Evolutionary conservation across 163 green algal genomes (phyloP).

Genomic region (Prototheca wickerhamii): DNA sequence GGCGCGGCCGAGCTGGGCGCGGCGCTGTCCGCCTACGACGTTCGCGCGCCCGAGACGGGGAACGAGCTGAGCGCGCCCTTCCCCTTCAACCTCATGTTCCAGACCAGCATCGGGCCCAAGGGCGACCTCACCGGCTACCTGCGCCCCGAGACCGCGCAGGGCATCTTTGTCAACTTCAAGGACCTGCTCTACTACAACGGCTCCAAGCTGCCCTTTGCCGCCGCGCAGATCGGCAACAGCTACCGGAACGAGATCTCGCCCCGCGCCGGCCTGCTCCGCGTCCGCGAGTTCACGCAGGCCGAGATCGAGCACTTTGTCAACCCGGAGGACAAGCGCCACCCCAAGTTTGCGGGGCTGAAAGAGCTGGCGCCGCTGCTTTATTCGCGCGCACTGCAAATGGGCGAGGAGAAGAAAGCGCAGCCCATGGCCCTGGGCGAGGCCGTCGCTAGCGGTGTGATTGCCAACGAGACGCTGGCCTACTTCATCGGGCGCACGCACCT

Average conservation of each 20-base stretch:
- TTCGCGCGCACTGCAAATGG: conserved; percentile 54
- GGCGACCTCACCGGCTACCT: conserved; percentile 87
- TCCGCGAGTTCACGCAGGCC: conserved; percentile 96
- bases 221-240: conserved; percentile 88
- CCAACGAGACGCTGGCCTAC: conserved; percentile 97
- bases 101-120: conserved; percentile 87
- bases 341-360: conserved; percentile 78
- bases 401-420: conserved; percentile 75
- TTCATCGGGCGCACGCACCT: conserved; percentile 97
- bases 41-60: conserved; percentile 84
- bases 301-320: conserved; percentile 99
- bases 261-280: conserved; percentile 82
- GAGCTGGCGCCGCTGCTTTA: conserved; percentile 84
- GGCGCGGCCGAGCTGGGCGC: conserved; percentile 54
- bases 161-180: conserved; percentile 99
- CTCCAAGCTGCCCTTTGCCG: conserved; percentile 93
- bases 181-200: conserved; percentile 98
- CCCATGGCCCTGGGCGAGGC: conserved; percentile 72
- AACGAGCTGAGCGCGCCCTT: conserved; percentile 88
- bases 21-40: conserved; percentile 53
- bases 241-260: conserved; percentile 98
- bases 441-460: conserved; percentile 74
- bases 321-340: conserved; percentile 84
- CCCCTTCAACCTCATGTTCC: conserved; percentile 99
- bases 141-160: conserved; percentile 93